A percentile compares a stretch with the other conserved stretches of the same genome.
Conservation (phyloP, 805 yeast genomes). For the Ogataea allantospora region DNA sequence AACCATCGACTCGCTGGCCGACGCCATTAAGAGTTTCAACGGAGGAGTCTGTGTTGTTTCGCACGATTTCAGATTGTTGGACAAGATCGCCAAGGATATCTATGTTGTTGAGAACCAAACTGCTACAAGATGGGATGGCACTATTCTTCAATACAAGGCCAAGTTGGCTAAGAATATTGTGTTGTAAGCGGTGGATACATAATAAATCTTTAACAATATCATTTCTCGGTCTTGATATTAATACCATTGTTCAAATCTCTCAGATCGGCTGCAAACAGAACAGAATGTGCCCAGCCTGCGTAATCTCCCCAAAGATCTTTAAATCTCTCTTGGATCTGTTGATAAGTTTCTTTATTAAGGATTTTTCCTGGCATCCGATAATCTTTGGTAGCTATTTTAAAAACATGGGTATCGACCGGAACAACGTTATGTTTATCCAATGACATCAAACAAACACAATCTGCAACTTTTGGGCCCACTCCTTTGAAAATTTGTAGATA, state of each 20-base stretch:
- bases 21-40: constrained; percentile 87
- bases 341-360: constrained; percentile 52
- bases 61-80: constrained; percentile 97
- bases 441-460: constrained; percentile 91
- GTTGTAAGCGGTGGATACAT: constrained; percentile 40
- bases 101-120: constrained; percentile 94
- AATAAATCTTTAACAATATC: neutral
- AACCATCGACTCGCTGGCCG: constrained; percentile 96
- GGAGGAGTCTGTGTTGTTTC: constrained; percentile 99
- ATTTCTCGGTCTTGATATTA: constrained; percentile 30
- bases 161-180: constrained; percentile 90
- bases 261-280: constrained; percentile 83
- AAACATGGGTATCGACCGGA: constrained; percentile 95
- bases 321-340: constrained; percentile 57
- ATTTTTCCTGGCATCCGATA: constrained; percentile 53
- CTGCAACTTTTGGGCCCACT: constrained; percentile 98
- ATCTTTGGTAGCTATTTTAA: constrained; percentile 82
- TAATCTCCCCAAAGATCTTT: constrained; percentile 76
- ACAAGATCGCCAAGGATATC: constrained; percentile 96
- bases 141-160: constrained; percentile 88
- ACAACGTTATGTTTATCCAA: constrained; percentile 82
- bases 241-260: constrained; percentile 68
- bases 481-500: constrained; percentile 70
- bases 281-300: constrained; percentile 99
- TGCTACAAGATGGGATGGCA: constrained; percentile 95